phyloP scores from a whole-genome alignment of 495 filamentous ascomycete species.

The Talaromyces borbonicus region DNA sequence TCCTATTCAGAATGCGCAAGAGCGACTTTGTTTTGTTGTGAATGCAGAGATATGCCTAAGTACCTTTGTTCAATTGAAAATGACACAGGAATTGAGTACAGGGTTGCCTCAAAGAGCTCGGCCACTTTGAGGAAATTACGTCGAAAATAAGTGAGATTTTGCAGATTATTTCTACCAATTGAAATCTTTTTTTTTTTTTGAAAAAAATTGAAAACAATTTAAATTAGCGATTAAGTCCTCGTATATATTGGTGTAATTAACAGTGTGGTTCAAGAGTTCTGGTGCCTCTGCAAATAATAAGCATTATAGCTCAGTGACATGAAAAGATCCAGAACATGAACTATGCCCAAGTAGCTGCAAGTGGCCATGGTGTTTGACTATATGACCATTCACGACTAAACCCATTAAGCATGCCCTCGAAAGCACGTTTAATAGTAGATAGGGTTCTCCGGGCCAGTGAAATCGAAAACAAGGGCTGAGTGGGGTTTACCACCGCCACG shows the following conservation, averaged over 20 bases:
- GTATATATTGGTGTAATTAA: background rate
- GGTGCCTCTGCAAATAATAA: background rate
- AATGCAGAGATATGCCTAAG: too few species aligned
- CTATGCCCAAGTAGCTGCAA: background rate
- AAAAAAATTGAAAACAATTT: too few species aligned
- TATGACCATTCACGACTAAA: conserved; percentile 10
- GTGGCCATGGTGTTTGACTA: background rate
- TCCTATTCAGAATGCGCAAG: too few species aligned
- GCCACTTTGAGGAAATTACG: too few species aligned
- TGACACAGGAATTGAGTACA: too few species aligned
- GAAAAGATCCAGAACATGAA: background rate
- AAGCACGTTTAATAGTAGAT: conserved; percentile 29
- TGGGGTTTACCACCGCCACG: conserved; percentile 52
- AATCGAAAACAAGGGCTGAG: conserved; percentile 48
- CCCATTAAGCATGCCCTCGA: conserved; percentile 18
- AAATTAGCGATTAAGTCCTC: too few species aligned
- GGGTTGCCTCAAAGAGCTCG: too few species aligned
- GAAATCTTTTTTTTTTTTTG: too few species aligned
- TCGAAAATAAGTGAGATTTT: too few species aligned
- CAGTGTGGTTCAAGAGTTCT: background rate
- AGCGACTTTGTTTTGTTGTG: too few species aligned
- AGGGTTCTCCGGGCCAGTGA: conserved; percentile 40
- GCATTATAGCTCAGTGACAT: background rate
- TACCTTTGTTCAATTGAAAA: too few species aligned
- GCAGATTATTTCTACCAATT: too few species aligned